These are phyloP conservation scores for Globisporangium camurandrum DNA, from an alignment of 352 stramenopile species.

Conservation along the genomic window DNA sequence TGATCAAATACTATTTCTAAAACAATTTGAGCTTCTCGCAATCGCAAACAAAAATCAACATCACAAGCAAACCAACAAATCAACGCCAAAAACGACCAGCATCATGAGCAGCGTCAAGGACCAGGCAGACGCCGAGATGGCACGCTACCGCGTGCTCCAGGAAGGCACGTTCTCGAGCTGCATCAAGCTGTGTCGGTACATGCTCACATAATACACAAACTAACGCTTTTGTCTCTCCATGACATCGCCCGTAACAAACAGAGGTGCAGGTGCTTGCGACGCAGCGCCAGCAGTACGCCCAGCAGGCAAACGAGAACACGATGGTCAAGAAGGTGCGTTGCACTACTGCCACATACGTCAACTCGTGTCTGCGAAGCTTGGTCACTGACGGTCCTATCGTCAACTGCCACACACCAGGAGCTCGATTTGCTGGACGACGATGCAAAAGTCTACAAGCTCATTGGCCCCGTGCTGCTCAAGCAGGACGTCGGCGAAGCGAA, in stretches of 20 bases:
- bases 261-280: slow-evolving; percentile 77
- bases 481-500: slow-evolving; percentile 92
- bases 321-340: slow-evolving; percentile 87
- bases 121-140: slow-evolving; percentile 84
- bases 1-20: no score
- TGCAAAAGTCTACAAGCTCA: slow-evolving; percentile 92
- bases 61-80: slow-evolving; percentile 5
- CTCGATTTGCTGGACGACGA: slow-evolving; percentile 82
- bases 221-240: no score
- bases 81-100: slow-evolving; percentile 7
- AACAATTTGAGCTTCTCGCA: no score
- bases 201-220: background rate
- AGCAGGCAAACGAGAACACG: slow-evolving; percentile 94
- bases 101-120: slow-evolving; percentile 44
- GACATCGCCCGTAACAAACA: slow-evolving; percentile 6
- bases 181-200: background rate
- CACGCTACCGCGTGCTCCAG: slow-evolving; percentile 88
- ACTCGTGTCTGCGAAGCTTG: no score
- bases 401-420: slow-evolving; percentile 25
- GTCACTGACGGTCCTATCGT: background rate
- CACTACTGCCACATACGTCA: background rate
- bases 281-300: slow-evolving; percentile 87
- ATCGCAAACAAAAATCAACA: background rate
- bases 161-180: slow-evolving; percentile 42
- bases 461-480: slow-evolving; percentile 93